Percentiles rank a stretch among this genome's conserved stretches.
These are phyloP conservation scores for Dendrothele bispora DNA, from an alignment of 768 basidiomycete species.

Conservation along the genomic window DNA sequence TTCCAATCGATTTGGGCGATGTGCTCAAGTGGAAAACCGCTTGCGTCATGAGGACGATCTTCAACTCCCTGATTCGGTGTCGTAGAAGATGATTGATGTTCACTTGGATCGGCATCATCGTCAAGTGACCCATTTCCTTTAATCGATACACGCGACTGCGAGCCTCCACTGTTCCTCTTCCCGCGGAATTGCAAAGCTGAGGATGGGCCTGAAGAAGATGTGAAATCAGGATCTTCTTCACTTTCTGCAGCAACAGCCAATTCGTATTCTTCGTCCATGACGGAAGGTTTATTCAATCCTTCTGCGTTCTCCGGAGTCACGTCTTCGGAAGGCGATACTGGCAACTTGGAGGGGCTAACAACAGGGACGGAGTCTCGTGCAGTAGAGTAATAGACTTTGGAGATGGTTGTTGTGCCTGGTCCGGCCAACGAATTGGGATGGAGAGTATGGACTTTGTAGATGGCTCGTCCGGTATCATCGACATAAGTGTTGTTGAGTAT, in stretches of 20 bases:
- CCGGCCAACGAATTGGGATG: not conserved
- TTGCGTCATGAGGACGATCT: not conserved
- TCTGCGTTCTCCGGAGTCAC: not conserved
- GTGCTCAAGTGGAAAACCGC: not conserved
- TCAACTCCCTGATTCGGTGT: not conserved
- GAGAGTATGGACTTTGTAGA: constrained; percentile 4
- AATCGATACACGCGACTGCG: no score
- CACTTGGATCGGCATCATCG: not conserved
- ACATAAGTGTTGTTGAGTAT: constrained; percentile 3
- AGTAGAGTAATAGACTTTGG: no score
- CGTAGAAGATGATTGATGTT: not conserved
- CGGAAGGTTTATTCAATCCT: not conserved
- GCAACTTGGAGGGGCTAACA: no score
- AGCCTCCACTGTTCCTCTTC: not conserved
- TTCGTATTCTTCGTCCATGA: no score
- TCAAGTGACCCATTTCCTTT: no score
- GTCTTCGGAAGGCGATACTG: not conserved
- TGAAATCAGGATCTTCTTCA: no score
- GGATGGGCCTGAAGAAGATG: no score
- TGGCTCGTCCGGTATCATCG: not conserved
- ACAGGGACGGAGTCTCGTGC: no score
- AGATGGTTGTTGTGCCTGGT: constrained; percentile 1
- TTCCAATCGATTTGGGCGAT: constrained; percentile 36
- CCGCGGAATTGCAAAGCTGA: not conserved
- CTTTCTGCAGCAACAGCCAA: no score